phyloP scores from a whole-genome alignment of 2,329 filamentous ascomycete species.

The Beauveria sp. region DNA sequence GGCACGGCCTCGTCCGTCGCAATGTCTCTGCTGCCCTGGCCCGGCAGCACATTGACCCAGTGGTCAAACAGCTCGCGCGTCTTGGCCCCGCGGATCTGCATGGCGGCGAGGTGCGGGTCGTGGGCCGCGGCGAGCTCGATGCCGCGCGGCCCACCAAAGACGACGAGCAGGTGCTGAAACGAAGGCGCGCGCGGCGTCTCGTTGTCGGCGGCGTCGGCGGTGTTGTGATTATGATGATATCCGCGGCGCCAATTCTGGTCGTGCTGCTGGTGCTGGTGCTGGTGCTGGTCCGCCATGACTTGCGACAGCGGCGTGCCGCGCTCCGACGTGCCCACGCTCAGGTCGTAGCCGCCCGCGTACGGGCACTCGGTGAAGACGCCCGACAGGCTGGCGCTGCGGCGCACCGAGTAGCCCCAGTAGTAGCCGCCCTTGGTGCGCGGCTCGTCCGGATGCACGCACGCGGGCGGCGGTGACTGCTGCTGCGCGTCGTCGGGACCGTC shows the following conservation, averaged over 20 bases:
- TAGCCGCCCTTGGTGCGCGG: conserved; percentile 72
- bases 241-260: neutral
- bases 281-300: conserved; percentile 32
- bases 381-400: conserved; percentile 59
- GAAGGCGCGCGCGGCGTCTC: conserved; percentile 13
- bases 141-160: conserved; percentile 75
- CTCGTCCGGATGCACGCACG: conserved; percentile 58
- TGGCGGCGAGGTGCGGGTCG: conserved; percentile 45
- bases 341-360: conserved; percentile 71
- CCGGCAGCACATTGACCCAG: conserved; percentile 75
- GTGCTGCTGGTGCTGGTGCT: neutral
- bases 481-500: conserved; percentile 37
- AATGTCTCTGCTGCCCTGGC: conserved; percentile 75
- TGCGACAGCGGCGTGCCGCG: conserved; percentile 50
- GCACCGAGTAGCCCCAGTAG: conserved; percentile 77
- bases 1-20: conserved; percentile 78
- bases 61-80: conserved; percentile 70
- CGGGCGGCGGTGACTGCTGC: conserved; percentile 22
- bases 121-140: conserved; percentile 67
- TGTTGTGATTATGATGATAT: too few species aligned
- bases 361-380: conserved; percentile 69
- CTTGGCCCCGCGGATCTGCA: conserved; percentile 56
- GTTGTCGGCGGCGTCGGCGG: too few species aligned
- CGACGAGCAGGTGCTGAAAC: conserved; percentile 67
- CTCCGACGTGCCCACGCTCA: conserved; percentile 79